phyloP scores from a whole-genome alignment of 2,329 filamentous ascomycete species.

The Nemania diffusa region DNA sequence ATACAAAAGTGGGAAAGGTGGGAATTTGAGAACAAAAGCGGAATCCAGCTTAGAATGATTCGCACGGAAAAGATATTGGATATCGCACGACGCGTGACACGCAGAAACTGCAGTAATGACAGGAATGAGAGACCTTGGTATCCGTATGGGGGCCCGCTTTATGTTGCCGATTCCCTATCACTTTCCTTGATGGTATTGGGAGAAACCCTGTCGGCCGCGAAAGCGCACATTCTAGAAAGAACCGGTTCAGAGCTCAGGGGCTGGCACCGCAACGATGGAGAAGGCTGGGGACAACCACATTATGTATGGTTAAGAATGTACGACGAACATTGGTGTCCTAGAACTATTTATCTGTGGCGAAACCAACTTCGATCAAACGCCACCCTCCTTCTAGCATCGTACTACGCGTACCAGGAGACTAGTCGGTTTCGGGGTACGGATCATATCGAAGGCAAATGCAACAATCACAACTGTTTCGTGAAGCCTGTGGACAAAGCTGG shows the following conservation, averaged over 20 bases:
- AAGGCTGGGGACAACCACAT: constrained; percentile 1
- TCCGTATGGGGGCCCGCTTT: no score
- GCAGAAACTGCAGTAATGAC: not conserved
- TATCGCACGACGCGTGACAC: not conserved
- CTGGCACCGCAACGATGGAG: not conserved
- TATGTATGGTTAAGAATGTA: constrained; percentile 4
- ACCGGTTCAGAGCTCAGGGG: not conserved
- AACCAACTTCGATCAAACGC: constrained; percentile 7
- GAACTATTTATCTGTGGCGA: not conserved
- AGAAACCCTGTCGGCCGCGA: not conserved
- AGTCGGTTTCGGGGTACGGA: not conserved
- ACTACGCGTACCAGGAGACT: not conserved
- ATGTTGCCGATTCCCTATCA: not conserved
- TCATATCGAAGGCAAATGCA: not conserved
- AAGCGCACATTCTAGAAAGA: not conserved
- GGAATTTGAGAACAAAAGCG: not conserved
- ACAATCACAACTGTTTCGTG: not conserved
- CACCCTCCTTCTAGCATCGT: not conserved
- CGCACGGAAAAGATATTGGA: not conserved
- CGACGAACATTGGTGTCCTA: not conserved
- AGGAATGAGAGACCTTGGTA: not conserved
- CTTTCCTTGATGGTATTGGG: not conserved
- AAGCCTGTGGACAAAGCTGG: not conserved
- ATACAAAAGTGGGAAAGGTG: constrained; percentile 4
- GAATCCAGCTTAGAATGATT: constrained; percentile 6